These are phyloP conservation scores for Dacryopinax spathularia DNA, from an alignment of 768 basidiomycete species.

Conservation along the genomic window DNA sequence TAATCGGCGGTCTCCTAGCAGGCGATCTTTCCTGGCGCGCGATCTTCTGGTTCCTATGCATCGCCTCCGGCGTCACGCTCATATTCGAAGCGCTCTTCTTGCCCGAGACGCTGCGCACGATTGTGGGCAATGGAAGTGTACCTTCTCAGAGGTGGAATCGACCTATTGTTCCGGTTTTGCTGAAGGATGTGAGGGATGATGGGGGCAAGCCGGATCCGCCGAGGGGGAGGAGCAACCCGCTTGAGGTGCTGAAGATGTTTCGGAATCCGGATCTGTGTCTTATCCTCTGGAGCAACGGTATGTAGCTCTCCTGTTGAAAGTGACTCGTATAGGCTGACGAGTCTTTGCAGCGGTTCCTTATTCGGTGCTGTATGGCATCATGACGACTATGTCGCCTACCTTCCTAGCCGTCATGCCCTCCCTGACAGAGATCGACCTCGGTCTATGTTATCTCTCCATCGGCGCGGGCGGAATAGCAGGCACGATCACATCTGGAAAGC, in stretches of 20 bases:
- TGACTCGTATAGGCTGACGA: slow-evolving; percentile 20
- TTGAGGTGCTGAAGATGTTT: neutral
- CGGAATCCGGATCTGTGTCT: neutral
- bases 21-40: slow-evolving; percentile 20
- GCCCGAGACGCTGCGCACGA: neutral
- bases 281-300: slow-evolving; percentile 16
- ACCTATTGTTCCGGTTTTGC: neutral
- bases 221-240: neutral
- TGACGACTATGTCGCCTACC: neutral
- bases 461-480: slow-evolving; percentile 19
- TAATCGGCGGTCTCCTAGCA: slow-evolving; percentile 20
- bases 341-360: slow-evolving; percentile 20
- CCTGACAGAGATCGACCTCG: slow-evolving; percentile 9
- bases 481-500: slow-evolving; percentile 17
- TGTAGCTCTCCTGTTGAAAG: slow-evolving; percentile 4
- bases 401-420: neutral
- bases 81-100: slow-evolving; percentile 19
- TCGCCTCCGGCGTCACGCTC: slow-evolving; percentile 15
- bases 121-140: neutral
- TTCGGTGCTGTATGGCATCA: neutral
- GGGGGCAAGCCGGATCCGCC: neutral
- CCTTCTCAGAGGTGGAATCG: neutral
- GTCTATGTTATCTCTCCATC: slow-evolving; percentile 10
- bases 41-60: slow-evolving; percentile 22
- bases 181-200: neutral